phyloP scores from a whole-genome alignment of 805 yeast species.

The Wickerhamomyces tratensis region DNA sequence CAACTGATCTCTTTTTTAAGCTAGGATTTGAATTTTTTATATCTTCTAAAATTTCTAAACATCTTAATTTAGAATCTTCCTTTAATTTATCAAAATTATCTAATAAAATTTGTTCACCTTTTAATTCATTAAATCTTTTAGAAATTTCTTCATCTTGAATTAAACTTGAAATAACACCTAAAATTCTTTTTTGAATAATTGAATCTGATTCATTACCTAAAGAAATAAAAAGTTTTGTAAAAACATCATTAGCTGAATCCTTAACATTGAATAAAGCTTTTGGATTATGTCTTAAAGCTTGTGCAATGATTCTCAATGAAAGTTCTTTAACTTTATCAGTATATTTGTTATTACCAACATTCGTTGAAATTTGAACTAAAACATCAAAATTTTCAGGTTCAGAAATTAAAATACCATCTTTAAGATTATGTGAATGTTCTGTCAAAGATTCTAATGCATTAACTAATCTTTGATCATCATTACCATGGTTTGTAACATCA shows the following conservation, averaged over 20 bases:
- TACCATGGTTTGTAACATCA: slow-evolving; percentile 4
- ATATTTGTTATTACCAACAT: slow-evolving; percentile 3
- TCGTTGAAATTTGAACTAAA: slow-evolving; percentile 18
- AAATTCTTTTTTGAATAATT: slow-evolving; percentile 32
- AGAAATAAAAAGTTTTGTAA: slow-evolving; percentile 4
- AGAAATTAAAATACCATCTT: slow-evolving; percentile 44
- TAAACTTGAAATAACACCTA: slow-evolving; percentile 44
- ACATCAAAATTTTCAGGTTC: slow-evolving; percentile 21
- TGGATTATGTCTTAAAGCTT: slow-evolving; percentile 67
- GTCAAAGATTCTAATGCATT: slow-evolving; percentile 28
- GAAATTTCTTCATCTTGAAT: slow-evolving; percentile 27
- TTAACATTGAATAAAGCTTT: slow-evolving; percentile 36
- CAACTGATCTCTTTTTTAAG: slow-evolving; percentile 4
- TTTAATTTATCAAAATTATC: slow-evolving; percentile 13
- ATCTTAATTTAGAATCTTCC: slow-evolving; percentile 24
- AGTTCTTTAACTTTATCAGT: slow-evolving; percentile 32
- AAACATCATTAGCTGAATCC: slow-evolving; percentile 1
- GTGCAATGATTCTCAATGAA: slow-evolving; percentile 50
- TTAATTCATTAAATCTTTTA: slow-evolving; percentile 6
- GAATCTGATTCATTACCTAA: slow-evolving; percentile 15
- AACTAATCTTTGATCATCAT: slow-evolving; percentile 6
- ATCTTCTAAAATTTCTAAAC: slow-evolving; percentile 39
- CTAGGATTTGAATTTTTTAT: slow-evolving; percentile 9
- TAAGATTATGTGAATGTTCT: slow-evolving; percentile 60
- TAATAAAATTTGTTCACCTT: slow-evolving; percentile 17